Percentiles rank a stretch among this genome's conserved stretches.
Conservation (phyloP, 495 filamentous ascomycete genomes). For the Penicillium samsonianum region DNA sequence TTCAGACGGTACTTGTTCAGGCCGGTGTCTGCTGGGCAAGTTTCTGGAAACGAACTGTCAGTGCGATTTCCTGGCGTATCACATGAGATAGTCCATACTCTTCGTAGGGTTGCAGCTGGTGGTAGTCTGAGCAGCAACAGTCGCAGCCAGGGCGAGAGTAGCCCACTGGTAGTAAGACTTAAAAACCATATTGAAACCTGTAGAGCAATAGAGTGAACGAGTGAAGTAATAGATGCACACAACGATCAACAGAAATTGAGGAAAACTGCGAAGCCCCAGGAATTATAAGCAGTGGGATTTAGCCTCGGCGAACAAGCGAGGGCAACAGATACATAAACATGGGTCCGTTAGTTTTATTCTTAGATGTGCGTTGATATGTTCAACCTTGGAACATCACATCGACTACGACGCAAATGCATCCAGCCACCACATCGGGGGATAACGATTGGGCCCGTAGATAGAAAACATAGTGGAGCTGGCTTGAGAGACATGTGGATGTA, state of each 20-base stretch:
- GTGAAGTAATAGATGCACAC: background rate
- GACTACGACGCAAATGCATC: constrained; percentile 14
- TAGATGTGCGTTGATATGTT: constrained; percentile 12
- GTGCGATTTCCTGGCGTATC: background rate
- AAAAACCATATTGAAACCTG: constrained; percentile 16
- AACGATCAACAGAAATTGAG: background rate
- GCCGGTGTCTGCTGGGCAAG: constrained; percentile 65
- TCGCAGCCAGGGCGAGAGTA: constrained; percentile 16
- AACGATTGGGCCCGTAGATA: constrained; percentile 16
- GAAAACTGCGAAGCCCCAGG: background rate
- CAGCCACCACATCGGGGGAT: background rate
- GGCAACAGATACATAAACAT: background rate
- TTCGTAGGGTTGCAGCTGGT: constrained; percentile 70
- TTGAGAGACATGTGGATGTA: constrained; percentile 1
- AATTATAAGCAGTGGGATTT: constrained; percentile 5
- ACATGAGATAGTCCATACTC: constrained; percentile 29
- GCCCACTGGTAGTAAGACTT: constrained; percentile 28
- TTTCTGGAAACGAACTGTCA: constrained; percentile 27
- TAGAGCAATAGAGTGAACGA: background rate
- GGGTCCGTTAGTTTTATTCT: constrained; percentile 17
- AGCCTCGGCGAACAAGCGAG: background rate
- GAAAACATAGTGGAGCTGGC: constrained; percentile 7
- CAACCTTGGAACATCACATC: constrained; percentile 14
- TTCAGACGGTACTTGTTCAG: constrained; percentile 56
- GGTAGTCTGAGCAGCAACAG: constrained; percentile 64